A percentile compares a stretch with the other conserved stretches of the same genome.
Evolutionary conservation across 345 rosid species (phyloP).

Genomic region (Eutrema heterophyllum): DNA sequence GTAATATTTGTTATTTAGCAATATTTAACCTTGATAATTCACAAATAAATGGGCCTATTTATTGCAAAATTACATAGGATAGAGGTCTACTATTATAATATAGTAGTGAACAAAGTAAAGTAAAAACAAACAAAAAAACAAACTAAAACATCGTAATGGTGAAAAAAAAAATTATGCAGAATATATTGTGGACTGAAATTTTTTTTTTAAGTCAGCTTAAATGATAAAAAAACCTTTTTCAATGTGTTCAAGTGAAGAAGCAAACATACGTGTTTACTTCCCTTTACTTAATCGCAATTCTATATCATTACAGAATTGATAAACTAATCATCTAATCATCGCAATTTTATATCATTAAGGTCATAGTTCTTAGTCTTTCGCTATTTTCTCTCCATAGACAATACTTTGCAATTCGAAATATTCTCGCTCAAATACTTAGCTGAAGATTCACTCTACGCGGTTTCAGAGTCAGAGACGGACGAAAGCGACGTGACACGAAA

Average conservation of each 20-base stretch:
- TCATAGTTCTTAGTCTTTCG: too few species aligned
- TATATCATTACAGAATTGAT: too few species aligned
- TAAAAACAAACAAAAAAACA: too few species aligned
- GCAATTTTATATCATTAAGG: too few species aligned
- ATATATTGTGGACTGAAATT: neutral
- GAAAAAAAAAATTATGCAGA: neutral
- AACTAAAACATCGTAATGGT: neutral
- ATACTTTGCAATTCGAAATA: too few species aligned
- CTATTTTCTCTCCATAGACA: too few species aligned
- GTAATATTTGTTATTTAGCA: conserved; percentile 16
- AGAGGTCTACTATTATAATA: neutral
- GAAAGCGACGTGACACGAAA: too few species aligned
- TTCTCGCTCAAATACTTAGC: too few species aligned
- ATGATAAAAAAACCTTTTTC: neutral
- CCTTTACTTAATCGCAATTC: too few species aligned
- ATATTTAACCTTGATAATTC: neutral
- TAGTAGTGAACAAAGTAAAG: neutral
- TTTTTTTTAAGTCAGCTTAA: neutral
- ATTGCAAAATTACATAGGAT: neutral
- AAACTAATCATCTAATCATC: too few species aligned
- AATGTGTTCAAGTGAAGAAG: neutral
- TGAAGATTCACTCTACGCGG: too few species aligned
- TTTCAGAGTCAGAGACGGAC: too few species aligned
- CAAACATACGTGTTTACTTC: neutral
- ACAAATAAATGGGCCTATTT: neutral